Base-by-base conservation (phyloP, 2,329 filamentous ascomycete species). In the Colletotrichum somersetense region DNA sequence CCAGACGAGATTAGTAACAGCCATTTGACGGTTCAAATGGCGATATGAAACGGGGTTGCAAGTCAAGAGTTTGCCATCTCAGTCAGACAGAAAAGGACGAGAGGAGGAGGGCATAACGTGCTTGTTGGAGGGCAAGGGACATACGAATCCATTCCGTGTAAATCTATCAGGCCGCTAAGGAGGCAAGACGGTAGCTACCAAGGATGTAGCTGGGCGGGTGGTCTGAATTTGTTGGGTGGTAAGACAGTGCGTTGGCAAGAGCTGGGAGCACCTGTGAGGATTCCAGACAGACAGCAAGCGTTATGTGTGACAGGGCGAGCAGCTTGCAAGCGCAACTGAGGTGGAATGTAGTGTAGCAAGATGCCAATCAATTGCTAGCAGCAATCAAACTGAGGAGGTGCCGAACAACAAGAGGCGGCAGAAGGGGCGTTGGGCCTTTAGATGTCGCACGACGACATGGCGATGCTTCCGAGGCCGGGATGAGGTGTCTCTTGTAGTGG, bases 1-100 rank as follows among this genome's bases (percentile, higher is more conserved):
- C 72, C 72, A 74, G 23, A 42, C 61, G 26, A 67, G 53, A 58
- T 73, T 70, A 73, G 72, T 61, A 23, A 67, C 33, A 18, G 67
- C 61, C 71, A 73, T 73, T 33, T 61, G 26, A 57, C 8, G 16
- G 35, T 26, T 38, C 5, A 12, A 38, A 44, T 38, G n/a, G 44
- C 30, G 5, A 50, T 40, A 6, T 63, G 48, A 26, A 63, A 53
- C n/a, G 50, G 33, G 10, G 23, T 26, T 44, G 56, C 56, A 42
- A 46, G 33, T 67, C 38, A 18, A n/a, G 16, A 56, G 46, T 26
- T 38, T 35, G 20, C 26, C 11, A 26, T 52, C 18, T 42, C 7
- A 14, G 35, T 16, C 62, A 52, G 35, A 35, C 30, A 53, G 46
- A 18, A n/a, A 44, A 35, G 33, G 33, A 38, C 44, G 58, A 20